phyloP scores from a whole-genome alignment of 169 alveolate genomes.

The Amoebophrya sp. region DNA sequence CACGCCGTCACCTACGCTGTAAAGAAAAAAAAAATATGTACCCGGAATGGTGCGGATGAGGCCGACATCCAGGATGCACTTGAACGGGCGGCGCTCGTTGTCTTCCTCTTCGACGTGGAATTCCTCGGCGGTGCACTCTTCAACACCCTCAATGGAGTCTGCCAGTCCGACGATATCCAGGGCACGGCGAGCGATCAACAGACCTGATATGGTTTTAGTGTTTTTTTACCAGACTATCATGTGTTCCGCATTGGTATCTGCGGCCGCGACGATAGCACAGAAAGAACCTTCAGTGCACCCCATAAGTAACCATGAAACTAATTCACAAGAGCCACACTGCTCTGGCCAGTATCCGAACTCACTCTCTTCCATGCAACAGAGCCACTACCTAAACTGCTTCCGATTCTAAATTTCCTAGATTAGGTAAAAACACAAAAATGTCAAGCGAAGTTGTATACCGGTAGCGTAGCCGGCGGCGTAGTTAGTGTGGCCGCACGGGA shows the following conservation, averaged over 20 bases:
- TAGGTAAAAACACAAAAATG: too few species aligned
- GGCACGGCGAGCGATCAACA: slow-evolving; percentile 95
- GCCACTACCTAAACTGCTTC: not conserved
- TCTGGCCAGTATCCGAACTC: too few species aligned
- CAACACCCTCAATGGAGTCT: slow-evolving; percentile 80
- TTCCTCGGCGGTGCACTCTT: slow-evolving; percentile 89
- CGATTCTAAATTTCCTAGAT: not conserved
- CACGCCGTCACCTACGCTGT: not conserved
- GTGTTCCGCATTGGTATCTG: slow-evolving; percentile 68
- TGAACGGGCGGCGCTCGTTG: slow-evolving; percentile 95
- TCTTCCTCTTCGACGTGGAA: slow-evolving; percentile 91
- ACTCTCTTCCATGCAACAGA: too few species aligned
- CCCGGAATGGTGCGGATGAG: slow-evolving; percentile 91
- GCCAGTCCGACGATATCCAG: slow-evolving; percentile 86
- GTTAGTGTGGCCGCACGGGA: slow-evolving; percentile 96
- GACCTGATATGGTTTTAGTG: too few species aligned
- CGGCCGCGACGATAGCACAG: too few species aligned
- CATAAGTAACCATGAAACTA: too few species aligned
- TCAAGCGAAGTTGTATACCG: too few species aligned
- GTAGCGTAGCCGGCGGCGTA: slow-evolving; percentile 99
- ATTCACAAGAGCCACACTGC: too few species aligned
- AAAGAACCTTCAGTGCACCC: too few species aligned
- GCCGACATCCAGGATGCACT: slow-evolving; percentile 98
- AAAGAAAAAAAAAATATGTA: not conserved
- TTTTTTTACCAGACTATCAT: too few species aligned